A percentile compares a stretch with the other conserved stretches of the same genome.
These are phyloP conservation scores for Salvia sclarea DNA, from an alignment of 305 asterid genomes.

Conservation along the genomic window DNA sequence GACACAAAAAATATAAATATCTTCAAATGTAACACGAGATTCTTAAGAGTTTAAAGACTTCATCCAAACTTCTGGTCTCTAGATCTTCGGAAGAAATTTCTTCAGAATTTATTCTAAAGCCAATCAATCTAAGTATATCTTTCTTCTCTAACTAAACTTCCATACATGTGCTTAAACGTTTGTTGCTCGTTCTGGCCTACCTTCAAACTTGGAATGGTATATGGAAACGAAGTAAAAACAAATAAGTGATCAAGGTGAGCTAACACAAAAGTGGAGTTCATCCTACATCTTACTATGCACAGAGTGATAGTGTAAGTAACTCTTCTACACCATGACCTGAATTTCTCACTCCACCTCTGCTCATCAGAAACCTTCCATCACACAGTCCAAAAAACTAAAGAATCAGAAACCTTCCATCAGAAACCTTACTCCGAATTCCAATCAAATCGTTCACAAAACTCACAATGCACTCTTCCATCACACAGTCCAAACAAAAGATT, in stretches of 20 bases:
- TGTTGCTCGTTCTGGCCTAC: not conserved
- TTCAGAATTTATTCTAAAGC: not conserved
- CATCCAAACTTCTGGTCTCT: not conserved
- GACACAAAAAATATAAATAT: not conserved
- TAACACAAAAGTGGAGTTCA: constrained; percentile 4
- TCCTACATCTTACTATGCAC: constrained; percentile 19
- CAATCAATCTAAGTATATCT: constrained; percentile 3
- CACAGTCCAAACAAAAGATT: no score
- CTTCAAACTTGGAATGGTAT: constrained; percentile 17
- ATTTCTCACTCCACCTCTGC: constrained; percentile 1
- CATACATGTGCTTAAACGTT: not conserved
- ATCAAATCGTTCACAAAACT: not conserved
- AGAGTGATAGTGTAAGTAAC: constrained; percentile 3
- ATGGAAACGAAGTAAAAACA: no score
- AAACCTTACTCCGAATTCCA: not conserved
- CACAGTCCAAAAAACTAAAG: no score
- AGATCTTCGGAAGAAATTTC: not conserved
- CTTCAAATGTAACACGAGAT: constrained; percentile 22
- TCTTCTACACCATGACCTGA: constrained; percentile 1
- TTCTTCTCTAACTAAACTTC: constrained; percentile 1
- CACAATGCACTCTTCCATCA: not conserved
- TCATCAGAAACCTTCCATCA: constrained; percentile 20
- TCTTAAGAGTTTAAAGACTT: constrained; percentile 1
- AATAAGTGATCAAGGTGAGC: not conserved
- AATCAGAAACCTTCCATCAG: constrained; percentile 18